Base-by-base conservation (phyloP, 257 asterid species). In the Fraxinus anomala region DNA sequence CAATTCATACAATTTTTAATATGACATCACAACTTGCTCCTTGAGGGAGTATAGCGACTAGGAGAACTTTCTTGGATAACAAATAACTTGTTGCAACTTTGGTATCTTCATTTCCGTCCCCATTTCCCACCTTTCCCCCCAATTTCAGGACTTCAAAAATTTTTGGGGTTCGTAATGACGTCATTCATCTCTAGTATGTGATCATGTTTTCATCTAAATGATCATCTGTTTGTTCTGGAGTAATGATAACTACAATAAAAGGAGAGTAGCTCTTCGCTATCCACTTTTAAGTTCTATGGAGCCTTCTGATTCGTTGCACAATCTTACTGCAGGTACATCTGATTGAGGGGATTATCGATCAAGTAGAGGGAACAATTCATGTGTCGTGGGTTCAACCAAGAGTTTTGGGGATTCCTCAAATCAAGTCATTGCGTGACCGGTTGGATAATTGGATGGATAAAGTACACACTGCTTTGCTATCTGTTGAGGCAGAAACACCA, bases 311-410 rank as follows among this genome's bases (percentile, higher is more conserved):
- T 77, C 49, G 5, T 44, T 23, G 39, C 21, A 28, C 47, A 66
- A 66, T 75, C 56, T 79, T 30, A 31, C 76, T 87, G 84, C 84
- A 95, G 99, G 98, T 89, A 51, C 99, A 89, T 87, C 88, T 96
- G 77, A 91, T 96, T 2, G 97, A 93, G 87, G 99, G 99, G 72
- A 91, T 95, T 70, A 92, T 95, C 13, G 96, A 91, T 84, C 96
- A 95, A 89, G 98, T 95, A 1, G 96, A 95, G 77, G 97, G 96
- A 79, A 90, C 96, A 0, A 91, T 93, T 61, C 90, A 91, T 24
- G 97, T 93, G 28, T 91, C 98, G 0, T 93, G 98, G 98, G 98
- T 93, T 79, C 98, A 96, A 83, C 99, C 99, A 21, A 86, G 99
- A 86, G 99, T 96, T 69, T 54, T 96, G 79, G 98, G 98, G 14